A percentile compares a stretch with the other conserved stretches of the same genome.
Conservation (phyloP, 441 rosid genomes). For the Erodium moschatum region DNA sequence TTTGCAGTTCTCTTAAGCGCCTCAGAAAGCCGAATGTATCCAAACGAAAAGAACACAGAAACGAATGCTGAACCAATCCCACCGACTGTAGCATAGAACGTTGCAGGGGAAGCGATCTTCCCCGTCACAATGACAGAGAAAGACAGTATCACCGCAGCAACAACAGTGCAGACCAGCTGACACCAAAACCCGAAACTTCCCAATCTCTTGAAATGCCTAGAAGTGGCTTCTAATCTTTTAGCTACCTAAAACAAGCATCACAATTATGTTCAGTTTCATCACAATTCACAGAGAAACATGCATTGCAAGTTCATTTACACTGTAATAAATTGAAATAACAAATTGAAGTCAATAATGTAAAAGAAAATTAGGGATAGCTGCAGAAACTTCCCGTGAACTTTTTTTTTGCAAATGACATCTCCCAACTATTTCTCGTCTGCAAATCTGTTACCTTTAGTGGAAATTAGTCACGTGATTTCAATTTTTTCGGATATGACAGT, state of each 20-base stretch:
- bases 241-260: slow-evolving; percentile 45
- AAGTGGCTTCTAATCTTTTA: slow-evolving; percentile 78
- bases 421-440: no score
- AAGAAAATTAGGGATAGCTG: no score
- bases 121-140: slow-evolving; percentile 73
- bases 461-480: no score
- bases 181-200: slow-evolving; percentile 94
- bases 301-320: neutral
- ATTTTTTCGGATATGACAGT: no score
- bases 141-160: slow-evolving; percentile 77
- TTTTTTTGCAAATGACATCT: no score
- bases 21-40: slow-evolving; percentile 80
- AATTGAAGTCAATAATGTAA: neutral
- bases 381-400: no score
- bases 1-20: slow-evolving; percentile 59
- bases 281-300: slow-evolving; percentile 5
- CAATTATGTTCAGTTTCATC: slow-evolving; percentile 11
- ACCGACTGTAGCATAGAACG: slow-evolving; percentile 75
- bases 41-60: slow-evolving; percentile 91
- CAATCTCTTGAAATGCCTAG: slow-evolving; percentile 77
- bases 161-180: slow-evolving; percentile 75
- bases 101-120: slow-evolving; percentile 63
- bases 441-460: no score
- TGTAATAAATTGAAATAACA: neutral
- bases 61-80: slow-evolving; percentile 84